Evolutionary conservation across 805 yeast species (phyloP).

Genomic region (Starmerella sirachaensis): DNA sequence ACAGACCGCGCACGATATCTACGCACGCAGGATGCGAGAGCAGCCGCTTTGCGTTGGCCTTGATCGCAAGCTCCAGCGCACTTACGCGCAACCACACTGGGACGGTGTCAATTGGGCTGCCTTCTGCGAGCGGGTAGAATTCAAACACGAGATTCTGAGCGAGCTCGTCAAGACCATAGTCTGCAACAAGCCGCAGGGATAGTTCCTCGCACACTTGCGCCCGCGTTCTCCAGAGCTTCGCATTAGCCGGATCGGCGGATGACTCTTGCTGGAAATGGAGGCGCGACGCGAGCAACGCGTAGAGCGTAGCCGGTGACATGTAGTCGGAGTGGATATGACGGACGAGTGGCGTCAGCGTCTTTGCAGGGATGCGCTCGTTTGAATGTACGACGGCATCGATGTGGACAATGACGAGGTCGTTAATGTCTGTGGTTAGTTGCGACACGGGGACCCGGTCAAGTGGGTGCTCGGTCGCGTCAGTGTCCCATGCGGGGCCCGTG

Average conservation of each 20-base stretch:
- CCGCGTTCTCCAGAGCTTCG: conserved; percentile 33
- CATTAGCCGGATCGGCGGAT: conserved; percentile 25
- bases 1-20: conserved; percentile 37
- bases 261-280: conserved; percentile 30
- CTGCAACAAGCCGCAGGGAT: conserved; percentile 39
- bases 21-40: conserved; percentile 42
- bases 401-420: conserved; percentile 34
- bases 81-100: conserved; percentile 32
- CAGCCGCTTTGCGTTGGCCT: conserved; percentile 41
- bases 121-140: conserved; percentile 36
- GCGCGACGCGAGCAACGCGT: conserved; percentile 32
- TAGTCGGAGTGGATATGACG: conserved; percentile 25
- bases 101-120: conserved; percentile 21
- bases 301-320: conserved; percentile 28
- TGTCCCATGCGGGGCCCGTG: conserved; percentile 11
- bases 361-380: conserved; percentile 41
- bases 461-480: conserved; percentile 9
- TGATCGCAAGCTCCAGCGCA: conserved; percentile 41
- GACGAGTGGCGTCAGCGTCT: conserved; percentile 39
- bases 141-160: conserved; percentile 37
- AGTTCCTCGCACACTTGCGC: conserved; percentile 43
- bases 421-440: conserved; percentile 28
- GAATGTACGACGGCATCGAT: conserved; percentile 38
- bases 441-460: conserved; percentile 31
- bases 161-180: conserved; percentile 32